These are phyloP conservation scores for Lactifluus piperatus DNA, from an alignment of 768 basidiomycete species.

Conservation along the genomic window DNA sequence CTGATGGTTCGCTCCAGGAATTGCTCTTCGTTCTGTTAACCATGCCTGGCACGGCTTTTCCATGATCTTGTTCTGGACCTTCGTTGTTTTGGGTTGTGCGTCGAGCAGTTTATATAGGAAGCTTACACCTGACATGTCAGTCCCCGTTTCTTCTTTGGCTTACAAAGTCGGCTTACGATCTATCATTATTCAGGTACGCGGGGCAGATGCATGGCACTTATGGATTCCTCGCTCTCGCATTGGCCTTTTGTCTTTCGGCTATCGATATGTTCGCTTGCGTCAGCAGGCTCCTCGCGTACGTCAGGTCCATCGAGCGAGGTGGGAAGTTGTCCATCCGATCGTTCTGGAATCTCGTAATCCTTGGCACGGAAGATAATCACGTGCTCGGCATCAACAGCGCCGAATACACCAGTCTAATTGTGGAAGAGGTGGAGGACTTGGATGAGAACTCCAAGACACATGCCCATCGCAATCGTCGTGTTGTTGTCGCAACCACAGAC, in stretches of 20 bases:
- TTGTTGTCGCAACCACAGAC: not conserved
- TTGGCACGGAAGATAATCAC: constrained; percentile 35
- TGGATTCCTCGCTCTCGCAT: constrained; percentile 47
- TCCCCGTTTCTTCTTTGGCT: constrained; percentile 28
- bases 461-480: not conserved
- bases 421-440: constrained; percentile 47
- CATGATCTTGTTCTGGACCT: constrained; percentile 53
- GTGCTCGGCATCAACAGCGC: constrained; percentile 20
- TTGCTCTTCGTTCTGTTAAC: constrained; percentile 69
- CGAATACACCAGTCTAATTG: constrained; percentile 54
- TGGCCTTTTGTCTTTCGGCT: constrained; percentile 38
- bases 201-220: constrained; percentile 50
- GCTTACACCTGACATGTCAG: constrained; percentile 77
- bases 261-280: constrained; percentile 47
- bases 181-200: constrained; percentile 48
- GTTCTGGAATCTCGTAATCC: constrained; percentile 51
- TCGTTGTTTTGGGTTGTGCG: constrained; percentile 55
- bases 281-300: constrained; percentile 43
- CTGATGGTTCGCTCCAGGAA: constrained; percentile 39
- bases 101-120: constrained; percentile 66
- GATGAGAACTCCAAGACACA: constrained; percentile 38
- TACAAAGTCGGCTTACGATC: not conserved
- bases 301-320: constrained; percentile 28
- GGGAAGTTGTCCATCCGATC: constrained; percentile 36
- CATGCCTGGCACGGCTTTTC: constrained; percentile 54